Base-by-base conservation (phyloP, 164 flowering plant species). In the Houttuynia cordata region DNA sequence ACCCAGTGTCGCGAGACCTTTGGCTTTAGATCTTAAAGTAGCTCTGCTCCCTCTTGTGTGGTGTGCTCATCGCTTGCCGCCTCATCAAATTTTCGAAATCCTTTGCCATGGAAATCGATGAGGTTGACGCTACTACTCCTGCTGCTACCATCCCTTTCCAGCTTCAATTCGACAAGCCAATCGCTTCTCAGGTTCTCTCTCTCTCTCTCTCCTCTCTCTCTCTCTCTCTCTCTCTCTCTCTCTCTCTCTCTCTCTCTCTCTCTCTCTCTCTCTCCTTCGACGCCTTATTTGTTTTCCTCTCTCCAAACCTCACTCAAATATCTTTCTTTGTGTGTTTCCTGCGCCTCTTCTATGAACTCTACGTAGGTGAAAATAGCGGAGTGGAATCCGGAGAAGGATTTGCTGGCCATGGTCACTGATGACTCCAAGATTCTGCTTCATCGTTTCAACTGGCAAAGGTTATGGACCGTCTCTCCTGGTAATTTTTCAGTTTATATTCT, bases 331-430 rank as follows among this genome's bases (percentile, higher is more conserved):
- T 30, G 37, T 30, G 37, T 30, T 30, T 2, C 37, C 37, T 30
- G 37, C 37, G 37, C 2, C 6, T 30, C 4, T 30, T 30, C 61
- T 4, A 30, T 34, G 0, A 30, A 41, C 51, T 34, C 17, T 42
- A 25, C 62, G 30, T 62, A 87, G 98, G 71, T 89, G 19, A 87
- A 79, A 73, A 74, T 93, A 7, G 92, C 97, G 3, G 96, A 93
- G 64, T 93, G 97, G 97, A 93, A 93, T 60, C 97, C 98, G n/a
- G 98, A 84, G 75, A 90, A 93, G 73, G 98, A 93, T 78, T 73
- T 90, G 53, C 74, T 93, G 49, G 98, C 96, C 7, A 90, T 93
- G 98, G 97, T 90, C 18, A 88, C 88, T 0, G 96, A 86, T 53
- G 98, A 92, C 60, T 90, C 92, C 0, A 90, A 86, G 73, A 79